Base-by-base conservation (phyloP, 2,329 filamentous ascomycete genomes). In the Colletotrichum tabaci region DNA sequence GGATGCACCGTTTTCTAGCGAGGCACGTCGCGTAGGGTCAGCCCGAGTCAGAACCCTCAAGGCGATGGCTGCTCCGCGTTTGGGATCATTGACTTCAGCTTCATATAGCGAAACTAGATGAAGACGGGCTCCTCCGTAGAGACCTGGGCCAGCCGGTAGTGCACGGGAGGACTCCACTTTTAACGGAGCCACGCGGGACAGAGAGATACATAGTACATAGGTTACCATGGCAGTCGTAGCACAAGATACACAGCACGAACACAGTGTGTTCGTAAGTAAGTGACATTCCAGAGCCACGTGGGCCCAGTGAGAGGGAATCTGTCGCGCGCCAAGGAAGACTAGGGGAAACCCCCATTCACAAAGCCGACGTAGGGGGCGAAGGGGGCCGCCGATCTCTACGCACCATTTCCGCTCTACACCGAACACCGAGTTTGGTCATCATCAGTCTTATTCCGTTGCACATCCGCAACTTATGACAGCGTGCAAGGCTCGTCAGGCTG, bases 261-360 rank as follows among this genome's bases (percentile, higher is more conserved):
- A 35, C 30, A 35, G 30, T 9, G 30, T 35, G 8, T 9, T 30
- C 23, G 23, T 26, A 26, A 3, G 3, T 26, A 26, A 26, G 23
- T 26, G 23, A 3, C 23, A 26, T 26, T 5, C 26, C 30, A 35
- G 49, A 52, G 21, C 67, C 56, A 71, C 63, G 67, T 71, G 63
- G 67, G 67, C 47, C 62, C n/a, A 40, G 35, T 35, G 47, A 61
- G 49, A 66, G 47, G 67, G 62, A 49, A 35, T 35, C 30, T 30
- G 13, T 44, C 16, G 57, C 42, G 46, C 61, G 62, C 35, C 49
- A 38, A 26, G 30, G 46, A 50, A 35, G 35, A 21, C 38, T 13
- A 12, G 10, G 12, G 21, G 21, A 63, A 35, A 16, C 35, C 35
- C 35, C 8, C 35, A 10, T 8, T 38, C 35, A 10, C 35, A 38